Base-by-base conservation (phyloP, 768 basidiomycete genomes). In the Auricularia sp. region DNA sequence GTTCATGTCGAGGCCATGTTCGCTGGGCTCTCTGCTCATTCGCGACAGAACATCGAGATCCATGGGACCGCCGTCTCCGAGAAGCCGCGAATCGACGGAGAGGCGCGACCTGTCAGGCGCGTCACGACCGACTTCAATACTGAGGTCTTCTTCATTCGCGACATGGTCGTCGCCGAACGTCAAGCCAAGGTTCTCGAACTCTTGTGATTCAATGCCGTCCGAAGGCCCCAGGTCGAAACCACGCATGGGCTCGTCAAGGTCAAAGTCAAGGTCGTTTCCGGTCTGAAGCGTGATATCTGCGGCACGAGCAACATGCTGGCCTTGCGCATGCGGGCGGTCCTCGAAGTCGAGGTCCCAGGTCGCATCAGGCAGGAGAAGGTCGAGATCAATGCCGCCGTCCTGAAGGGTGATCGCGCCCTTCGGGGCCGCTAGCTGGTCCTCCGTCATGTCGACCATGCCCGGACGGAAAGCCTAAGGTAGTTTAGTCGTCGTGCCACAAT, bases 371-470 rank as follows among this genome's bases (percentile, higher is more conserved):
- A 91, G 77, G 8, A 91, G 77, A 39, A 94, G 79, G 70, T 93
- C 92, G 43, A 93, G 78, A 62, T 84, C 86, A 62, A 72, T 71
- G 61, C 83, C 86, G 0, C 83, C 83, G 33, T 75, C 73, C 71
- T 90, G 86, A 39, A 95, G 81, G 1, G 93, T 96, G 75, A 98
- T 96, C 35, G 93, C 84, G 66, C 90, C 91, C 71, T 87, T 86
- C 73, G 87, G 88, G 43, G 92, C 93, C 0, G 84, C 85, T 1
- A 95, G 82, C 74, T 96, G 92, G 66, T 97, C 95, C 67, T 96
- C 94, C 4, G 93, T 93, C 84, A 98, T 85, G 76, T 99, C 97
- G 43, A 98, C 97, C 8, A 93, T 76, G 66, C 93, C 96, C 18
- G 94, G 93, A 63, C 94, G 88, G 76, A 98, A 98, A 3, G 94